These are phyloP conservation scores for Coniella vitis DNA, from an alignment of 2,329 filamentous ascomycete genomes.

Conservation along the genomic window DNA sequence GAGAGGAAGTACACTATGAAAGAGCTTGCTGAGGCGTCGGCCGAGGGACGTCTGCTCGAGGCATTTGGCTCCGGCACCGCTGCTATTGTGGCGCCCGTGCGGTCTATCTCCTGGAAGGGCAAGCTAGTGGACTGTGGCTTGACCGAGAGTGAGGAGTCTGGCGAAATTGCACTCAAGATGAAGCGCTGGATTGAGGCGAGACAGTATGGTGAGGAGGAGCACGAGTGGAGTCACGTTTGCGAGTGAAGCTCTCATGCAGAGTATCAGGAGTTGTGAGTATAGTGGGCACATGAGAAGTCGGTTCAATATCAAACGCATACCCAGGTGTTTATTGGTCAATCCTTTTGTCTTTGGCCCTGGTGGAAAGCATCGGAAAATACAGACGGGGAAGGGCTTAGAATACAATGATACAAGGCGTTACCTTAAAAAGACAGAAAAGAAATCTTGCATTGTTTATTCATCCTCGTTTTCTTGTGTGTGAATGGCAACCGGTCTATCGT, in stretches of 20 bases:
- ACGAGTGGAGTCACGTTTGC: slow-evolving; percentile 74
- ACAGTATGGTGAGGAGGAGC: slow-evolving; percentile 89
- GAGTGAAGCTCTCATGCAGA: slow-evolving; percentile 11
- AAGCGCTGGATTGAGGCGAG: slow-evolving; percentile 95
- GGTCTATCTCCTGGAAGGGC: slow-evolving; percentile 84
- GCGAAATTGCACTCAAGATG: slow-evolving; percentile 77
- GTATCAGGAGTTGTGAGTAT: not conserved
- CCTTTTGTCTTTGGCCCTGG: no score
- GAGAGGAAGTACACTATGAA: slow-evolving; percentile 92
- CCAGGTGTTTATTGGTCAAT: no score
- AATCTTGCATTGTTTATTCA: slow-evolving; percentile 7
- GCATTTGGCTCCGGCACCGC: slow-evolving; percentile 92
- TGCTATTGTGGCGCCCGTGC: slow-evolving; percentile 84
- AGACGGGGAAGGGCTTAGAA: no score
- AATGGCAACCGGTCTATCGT: slow-evolving; percentile 3
- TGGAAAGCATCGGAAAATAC: no score
- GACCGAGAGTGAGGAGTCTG: slow-evolving; percentile 74
- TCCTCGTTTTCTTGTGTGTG: slow-evolving; percentile 2
- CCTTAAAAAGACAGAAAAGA: slow-evolving; percentile 14
- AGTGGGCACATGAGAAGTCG: no score
- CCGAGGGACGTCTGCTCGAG: slow-evolving; percentile 82
- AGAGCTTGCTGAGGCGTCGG: slow-evolving; percentile 72
- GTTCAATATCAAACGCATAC: no score
- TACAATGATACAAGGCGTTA: no score
- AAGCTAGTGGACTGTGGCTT: slow-evolving; percentile 77